These are phyloP conservation scores for Crepidotus variabilis DNA, from an alignment of 768 basidiomycete genomes.

Conservation along the genomic window DNA sequence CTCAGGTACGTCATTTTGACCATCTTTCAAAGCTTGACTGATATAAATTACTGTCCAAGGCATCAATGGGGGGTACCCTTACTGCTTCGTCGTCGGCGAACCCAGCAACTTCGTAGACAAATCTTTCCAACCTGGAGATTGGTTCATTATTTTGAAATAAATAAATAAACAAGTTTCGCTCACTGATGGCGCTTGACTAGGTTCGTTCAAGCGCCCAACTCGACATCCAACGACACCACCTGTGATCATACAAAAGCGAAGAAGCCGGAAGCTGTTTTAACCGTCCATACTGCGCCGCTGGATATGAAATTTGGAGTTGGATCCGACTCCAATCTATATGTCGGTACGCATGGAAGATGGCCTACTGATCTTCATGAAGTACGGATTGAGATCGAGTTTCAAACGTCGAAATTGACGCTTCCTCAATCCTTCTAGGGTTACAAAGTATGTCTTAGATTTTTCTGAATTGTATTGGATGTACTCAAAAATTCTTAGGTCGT, in stretches of 20 bases:
- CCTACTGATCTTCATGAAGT: constrained; percentile 9
- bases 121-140: constrained; percentile 10
- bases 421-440: background rate
- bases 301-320: constrained; percentile 7
- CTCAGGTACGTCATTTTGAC: background rate
- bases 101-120: constrained; percentile 6
- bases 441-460: background rate
- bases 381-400: background rate
- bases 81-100: constrained; percentile 12
- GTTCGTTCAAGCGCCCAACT: constrained; percentile 12
- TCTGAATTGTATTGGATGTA: no score
- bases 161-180: no score
- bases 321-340: constrained; percentile 11
- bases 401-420: background rate
- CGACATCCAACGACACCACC: constrained; percentile 9
- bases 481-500: no score
- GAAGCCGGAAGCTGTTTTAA: background rate
- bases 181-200: no score
- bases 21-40: background rate
- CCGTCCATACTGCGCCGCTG: constrained; percentile 2
- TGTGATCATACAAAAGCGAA: background rate
- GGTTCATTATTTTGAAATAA: no score
- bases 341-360: constrained; percentile 13
- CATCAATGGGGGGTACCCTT: constrained; percentile 11
- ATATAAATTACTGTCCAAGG: background rate